Conservation (phyloP, 169 alveolate species). For the Plasmodium berghei region DNA sequence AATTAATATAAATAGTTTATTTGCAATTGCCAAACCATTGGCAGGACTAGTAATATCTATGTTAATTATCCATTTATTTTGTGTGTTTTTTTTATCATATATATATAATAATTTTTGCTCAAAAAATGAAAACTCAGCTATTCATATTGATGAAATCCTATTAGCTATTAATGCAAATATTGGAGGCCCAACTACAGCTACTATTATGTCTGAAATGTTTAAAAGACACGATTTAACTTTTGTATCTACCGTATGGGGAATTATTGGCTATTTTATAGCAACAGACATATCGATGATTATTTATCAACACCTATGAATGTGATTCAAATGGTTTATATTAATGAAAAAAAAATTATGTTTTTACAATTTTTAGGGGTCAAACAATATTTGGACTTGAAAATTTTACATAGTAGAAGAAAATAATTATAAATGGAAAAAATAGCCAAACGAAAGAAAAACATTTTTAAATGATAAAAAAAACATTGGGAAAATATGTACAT, state of each 20-base stretch:
- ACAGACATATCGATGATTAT: conserved; percentile 29
- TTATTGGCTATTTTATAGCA: conserved; percentile 36
- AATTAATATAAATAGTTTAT: conserved; percentile 26
- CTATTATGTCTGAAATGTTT: conserved; percentile 48
- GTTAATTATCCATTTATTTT: conserved; percentile 22
- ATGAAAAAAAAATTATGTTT: background rate
- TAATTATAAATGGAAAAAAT: background rate
- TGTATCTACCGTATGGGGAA: conserved; percentile 52
- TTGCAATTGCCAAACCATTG: conserved; percentile 12
- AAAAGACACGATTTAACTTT: conserved; percentile 37
- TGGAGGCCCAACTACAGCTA: conserved; percentile 68
- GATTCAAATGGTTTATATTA: background rate
- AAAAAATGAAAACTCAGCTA: background rate
- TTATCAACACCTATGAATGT: background rate
- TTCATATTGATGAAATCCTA: conserved; percentile 46
- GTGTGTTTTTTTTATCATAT: conserved; percentile 22
- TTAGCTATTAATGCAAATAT: conserved; percentile 66
- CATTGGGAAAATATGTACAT: background rate
- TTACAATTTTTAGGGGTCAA: background rate
- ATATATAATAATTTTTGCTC: conserved; percentile 11
- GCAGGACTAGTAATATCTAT: conserved; percentile 14
- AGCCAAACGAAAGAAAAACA: conserved; percentile 11
- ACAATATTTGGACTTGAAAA: background rate
- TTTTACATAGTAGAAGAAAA: background rate
- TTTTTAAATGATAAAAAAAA: conserved; percentile 3